Conservation (phyloP, 768 basidiomycete species). For the Macrolepiota albuminosa region DNA sequence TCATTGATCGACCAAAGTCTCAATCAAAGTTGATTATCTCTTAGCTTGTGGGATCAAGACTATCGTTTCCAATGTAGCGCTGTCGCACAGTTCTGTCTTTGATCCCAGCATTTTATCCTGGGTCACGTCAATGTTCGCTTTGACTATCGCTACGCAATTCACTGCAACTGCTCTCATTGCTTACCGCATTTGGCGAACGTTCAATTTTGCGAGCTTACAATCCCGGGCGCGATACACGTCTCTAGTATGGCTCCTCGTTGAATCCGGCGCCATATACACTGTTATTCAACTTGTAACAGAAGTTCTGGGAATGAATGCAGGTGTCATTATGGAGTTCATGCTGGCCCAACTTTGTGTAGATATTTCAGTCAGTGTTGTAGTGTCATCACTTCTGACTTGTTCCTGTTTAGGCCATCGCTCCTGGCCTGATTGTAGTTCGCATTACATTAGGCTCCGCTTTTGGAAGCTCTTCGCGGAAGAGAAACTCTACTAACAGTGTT, state of each 20-base stretch:
- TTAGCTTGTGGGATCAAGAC: conserved; percentile 23
- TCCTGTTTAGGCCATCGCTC: conserved; percentile 8
- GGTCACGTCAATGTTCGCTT: conserved; percentile 22
- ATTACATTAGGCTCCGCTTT: background rate
- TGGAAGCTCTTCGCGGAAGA: background rate
- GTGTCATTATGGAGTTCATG: conserved; percentile 24
- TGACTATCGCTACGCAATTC: conserved; percentile 24
- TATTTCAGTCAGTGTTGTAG: background rate
- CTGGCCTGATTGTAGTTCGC: conserved; percentile 1
- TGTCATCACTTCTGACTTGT: background rate
- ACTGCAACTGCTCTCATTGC: conserved; percentile 21
- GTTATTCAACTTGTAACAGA: conserved; percentile 16
- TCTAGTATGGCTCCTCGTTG: conserved; percentile 21
- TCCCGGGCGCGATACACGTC: conserved; percentile 16
- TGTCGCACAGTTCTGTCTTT: conserved; percentile 20
- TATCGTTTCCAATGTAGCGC: conserved; percentile 11
- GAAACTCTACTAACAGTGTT: background rate
- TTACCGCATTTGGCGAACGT: conserved; percentile 18
- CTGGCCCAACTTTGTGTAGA: conserved; percentile 22
- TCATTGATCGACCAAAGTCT: background rate
- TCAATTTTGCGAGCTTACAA: conserved; percentile 2
- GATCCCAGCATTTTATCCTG: conserved; percentile 21
- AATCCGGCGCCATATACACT: conserved; percentile 23
- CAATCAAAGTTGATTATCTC: background rate
- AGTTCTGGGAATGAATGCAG: conserved; percentile 13